Conservation (phyloP, 208 protist genomes). For the Tritrichomonas foetus region DNA sequence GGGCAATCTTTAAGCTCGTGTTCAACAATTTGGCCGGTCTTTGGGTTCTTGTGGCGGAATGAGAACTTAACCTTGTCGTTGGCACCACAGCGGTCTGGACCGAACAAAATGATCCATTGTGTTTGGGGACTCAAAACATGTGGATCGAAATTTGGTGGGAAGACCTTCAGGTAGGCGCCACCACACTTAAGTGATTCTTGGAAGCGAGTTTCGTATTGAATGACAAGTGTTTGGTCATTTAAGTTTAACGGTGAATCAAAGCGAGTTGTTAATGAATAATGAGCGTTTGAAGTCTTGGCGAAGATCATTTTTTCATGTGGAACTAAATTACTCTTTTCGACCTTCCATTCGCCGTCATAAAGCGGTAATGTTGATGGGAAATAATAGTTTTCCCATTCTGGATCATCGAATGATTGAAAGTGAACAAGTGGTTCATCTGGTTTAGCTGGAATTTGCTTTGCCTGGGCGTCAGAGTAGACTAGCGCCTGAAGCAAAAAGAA, state of each 20-base stretch:
- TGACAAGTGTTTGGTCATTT: slow-evolving; percentile 24
- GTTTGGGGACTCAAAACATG: slow-evolving; percentile 41
- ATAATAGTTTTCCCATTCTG: neutral
- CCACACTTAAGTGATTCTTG: slow-evolving; percentile 52
- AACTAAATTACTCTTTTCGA: neutral
- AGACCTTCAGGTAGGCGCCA: slow-evolving; percentile 58
- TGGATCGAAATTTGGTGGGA: neutral
- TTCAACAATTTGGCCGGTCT: slow-evolving; percentile 45
- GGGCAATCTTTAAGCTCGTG: slow-evolving; percentile 38
- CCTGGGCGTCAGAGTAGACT: neutral
- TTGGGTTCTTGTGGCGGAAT: slow-evolving; percentile 49
- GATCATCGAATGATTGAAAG: neutral
- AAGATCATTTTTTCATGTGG: slow-evolving; percentile 13
- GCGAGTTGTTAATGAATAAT: neutral
- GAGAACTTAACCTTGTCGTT: slow-evolving; percentile 56
- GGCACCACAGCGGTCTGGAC: slow-evolving; percentile 57
- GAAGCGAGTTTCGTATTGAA: slow-evolving; percentile 54
- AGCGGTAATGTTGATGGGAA: neutral
- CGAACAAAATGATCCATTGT: slow-evolving; percentile 58
- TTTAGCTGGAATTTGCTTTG: neutral
- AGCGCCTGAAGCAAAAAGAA: neutral
- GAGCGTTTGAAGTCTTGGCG: neutral
- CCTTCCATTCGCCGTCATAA: slow-evolving; percentile 26
- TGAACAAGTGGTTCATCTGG: neutral
- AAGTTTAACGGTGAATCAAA: slow-evolving; percentile 30